Evolutionary conservation across 2,329 filamentous ascomycete genomes (phyloP).

Genomic region (Beauveria medogensis): DNA sequence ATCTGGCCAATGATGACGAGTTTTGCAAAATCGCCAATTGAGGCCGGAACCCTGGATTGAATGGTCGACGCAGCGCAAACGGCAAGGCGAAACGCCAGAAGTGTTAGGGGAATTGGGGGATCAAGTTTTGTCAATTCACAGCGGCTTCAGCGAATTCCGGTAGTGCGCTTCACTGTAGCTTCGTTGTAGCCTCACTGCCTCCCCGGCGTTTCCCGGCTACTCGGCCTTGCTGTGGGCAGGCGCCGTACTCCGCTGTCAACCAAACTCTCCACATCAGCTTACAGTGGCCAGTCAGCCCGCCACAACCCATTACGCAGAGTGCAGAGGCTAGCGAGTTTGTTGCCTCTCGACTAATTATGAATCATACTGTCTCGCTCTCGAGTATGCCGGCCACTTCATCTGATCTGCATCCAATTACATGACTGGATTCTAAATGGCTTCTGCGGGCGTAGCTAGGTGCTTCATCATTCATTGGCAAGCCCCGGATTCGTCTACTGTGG

Average conservation of each 20-base stretch:
- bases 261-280: conserved; percentile 5
- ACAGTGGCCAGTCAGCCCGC: neutral
- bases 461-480: too few relatives aligned
- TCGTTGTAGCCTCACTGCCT: neutral
- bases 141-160: neutral
- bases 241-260: conserved; percentile 3
- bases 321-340: neutral
- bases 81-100: neutral
- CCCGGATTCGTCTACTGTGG: too few relatives aligned
- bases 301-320: conserved; percentile 1
- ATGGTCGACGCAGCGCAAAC: neutral
- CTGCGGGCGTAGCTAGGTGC: neutral
- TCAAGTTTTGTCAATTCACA: neutral
- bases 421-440: neutral
- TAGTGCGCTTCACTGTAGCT: neutral
- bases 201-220: conserved; percentile 11
- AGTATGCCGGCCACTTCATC: neutral
- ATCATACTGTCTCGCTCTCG: conserved; percentile 4
- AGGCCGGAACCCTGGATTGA: neutral
- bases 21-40: neutral
- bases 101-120: neutral
- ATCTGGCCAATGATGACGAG: neutral
- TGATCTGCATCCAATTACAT: neutral
- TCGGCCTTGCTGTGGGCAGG: neutral
- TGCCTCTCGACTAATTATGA: conserved; percentile 8